Base-by-base conservation (phyloP, 2,329 filamentous ascomycete genomes). In the Sclerotinia nivalis region DNA sequence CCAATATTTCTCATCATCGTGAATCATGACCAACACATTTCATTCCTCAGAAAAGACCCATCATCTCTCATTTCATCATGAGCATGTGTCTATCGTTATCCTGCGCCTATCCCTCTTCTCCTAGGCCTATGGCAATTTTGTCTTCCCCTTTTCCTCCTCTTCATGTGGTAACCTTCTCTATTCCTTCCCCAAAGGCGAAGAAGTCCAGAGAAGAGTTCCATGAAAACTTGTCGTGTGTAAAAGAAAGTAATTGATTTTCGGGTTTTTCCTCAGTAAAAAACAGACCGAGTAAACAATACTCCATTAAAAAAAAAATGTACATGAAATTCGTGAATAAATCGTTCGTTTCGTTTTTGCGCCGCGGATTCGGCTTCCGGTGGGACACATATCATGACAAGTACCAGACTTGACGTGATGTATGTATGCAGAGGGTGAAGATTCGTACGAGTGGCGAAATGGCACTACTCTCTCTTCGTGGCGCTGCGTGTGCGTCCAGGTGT, bases 331-430 rank as follows among this genome's bases (percentile, higher is more conserved):
- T 49, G 54, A 60, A 66, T 13, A 34, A 28, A 20, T 52, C 47
- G 34, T 25, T 64, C 15, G 37, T 60, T 54, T 69, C 54, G 55
- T 47, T 66, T 55, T 66, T 69, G 70, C 69, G 74, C 76, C 75
- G 76, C 73, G 73, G 76, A 74, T 76, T 76, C 74, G 76, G 76
- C 76, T 76, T 77, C 74, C 70, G 74, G 73, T 74, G 72, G 69
- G 67, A 70, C 70, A 58, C 64, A 60, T 40, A 34, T 50, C 64
- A 69, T 71, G 71, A 72, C 69, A 71, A 70, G 75, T 74, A 73
- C 73, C 49, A 58, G 64, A 67, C 73, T 70, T 75, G 73, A 71
- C 71, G 70, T 72, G 69, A 70, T 70, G 59, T 71, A 70, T 73
- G 66, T 69, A 61, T 69, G 69, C 64, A 61, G 67, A 73, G 73